Conservation (phyloP, 495 filamentous ascomycete genomes). For the Entonaema liquescens region DNA sequence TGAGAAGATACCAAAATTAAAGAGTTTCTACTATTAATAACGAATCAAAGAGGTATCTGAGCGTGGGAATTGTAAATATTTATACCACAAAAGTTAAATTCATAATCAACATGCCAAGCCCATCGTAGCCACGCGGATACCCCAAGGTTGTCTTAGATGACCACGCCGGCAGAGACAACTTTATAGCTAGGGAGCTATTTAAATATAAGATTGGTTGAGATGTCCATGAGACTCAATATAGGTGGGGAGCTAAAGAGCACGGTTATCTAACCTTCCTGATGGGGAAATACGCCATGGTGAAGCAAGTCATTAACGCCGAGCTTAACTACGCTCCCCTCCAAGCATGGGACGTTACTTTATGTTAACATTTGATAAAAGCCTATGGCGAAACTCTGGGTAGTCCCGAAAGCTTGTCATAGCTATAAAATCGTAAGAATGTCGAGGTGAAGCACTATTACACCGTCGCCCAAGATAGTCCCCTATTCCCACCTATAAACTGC, state of each 20-base stretch:
- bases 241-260: neutral
- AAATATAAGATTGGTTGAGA: neutral
- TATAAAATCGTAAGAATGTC: too few species aligned
- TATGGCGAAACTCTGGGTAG: too few species aligned
- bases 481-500: too few species aligned
- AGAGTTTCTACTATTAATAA: neutral
- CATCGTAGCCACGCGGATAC: neutral
- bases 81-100: neutral
- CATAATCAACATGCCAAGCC: neutral
- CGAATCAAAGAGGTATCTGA: neutral
- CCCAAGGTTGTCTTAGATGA: neutral
- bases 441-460: too few species aligned
- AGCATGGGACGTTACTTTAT: neutral
- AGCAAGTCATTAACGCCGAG: neutral
- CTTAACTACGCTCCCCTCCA: neutral
- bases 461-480: too few species aligned
- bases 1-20: neutral
- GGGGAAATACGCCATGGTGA: neutral
- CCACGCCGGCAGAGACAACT: neutral
- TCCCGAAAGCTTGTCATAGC: too few species aligned
- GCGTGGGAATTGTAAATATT: neutral
- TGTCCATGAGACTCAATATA: neutral
- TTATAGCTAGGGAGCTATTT: neutral
- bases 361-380: too few species aligned
- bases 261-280: slow-evolving; percentile 1